Conservation (phyloP, 345 rosid species). For the Ceriops zippeliana region DNA sequence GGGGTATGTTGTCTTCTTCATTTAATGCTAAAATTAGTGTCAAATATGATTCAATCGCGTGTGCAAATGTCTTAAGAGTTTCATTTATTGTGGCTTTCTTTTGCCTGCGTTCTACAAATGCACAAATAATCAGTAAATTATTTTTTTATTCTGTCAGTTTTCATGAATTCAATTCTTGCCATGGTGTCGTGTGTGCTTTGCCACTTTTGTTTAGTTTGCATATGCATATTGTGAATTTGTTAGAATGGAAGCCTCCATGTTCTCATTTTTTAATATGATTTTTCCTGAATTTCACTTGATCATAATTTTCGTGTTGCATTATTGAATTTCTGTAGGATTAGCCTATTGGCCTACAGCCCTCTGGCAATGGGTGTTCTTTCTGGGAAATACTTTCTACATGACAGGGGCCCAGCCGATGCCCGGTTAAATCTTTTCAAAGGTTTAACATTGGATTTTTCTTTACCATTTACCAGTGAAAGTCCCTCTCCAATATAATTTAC, state of each 20-base stretch:
- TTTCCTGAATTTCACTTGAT: neutral
- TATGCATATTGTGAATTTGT: neutral
- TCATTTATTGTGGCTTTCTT: no score
- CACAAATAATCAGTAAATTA: no score
- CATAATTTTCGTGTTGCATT: conserved; percentile 5
- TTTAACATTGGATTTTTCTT: conserved; percentile 13
- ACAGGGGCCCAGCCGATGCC: conserved; percentile 45
- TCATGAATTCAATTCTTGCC: no score
- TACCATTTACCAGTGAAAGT: neutral
- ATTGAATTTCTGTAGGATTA: conserved; percentile 29
- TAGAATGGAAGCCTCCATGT: neutral
- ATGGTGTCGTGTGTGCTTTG: no score
- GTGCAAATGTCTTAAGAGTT: neutral
- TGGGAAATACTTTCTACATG: conserved; percentile 51
- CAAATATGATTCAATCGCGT: neutral
- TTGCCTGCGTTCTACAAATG: no score
- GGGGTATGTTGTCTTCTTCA: conserved; percentile 34
- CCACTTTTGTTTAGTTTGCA: neutral
- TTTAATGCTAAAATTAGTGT: neutral
- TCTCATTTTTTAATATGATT: conserved; percentile 3
- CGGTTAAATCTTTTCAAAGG: conserved; percentile 58
- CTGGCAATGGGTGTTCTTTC: conserved; percentile 68
- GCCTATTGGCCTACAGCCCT: conserved; percentile 63
- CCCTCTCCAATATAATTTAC: neutral
- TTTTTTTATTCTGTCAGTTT: no score